phyloP scores from a whole-genome alignment of 805 yeast species.

The Starmerella sirachaensis region DNA sequence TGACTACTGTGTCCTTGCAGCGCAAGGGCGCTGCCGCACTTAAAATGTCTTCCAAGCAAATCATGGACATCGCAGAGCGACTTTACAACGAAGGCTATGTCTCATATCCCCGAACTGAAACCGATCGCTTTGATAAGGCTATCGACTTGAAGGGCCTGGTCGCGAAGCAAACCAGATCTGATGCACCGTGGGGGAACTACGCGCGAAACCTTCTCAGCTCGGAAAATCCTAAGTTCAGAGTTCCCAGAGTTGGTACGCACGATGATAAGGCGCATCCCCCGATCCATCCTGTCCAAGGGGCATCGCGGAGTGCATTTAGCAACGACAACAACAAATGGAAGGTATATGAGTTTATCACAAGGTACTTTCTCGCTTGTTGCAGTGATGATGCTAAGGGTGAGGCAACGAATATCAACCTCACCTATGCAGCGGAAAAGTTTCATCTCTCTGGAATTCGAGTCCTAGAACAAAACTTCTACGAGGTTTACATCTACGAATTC shows the following conservation, averaged over 20 bases:
- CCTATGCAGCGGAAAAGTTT: constrained; percentile 74
- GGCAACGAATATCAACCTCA: constrained; percentile 45
- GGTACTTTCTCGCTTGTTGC: constrained; percentile 84
- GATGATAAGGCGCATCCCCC: constrained; percentile 98
- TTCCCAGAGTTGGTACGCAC: constrained; percentile 69
- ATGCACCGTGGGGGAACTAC: constrained; percentile 55
- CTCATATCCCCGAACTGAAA: constrained; percentile 96
- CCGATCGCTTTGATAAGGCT: constrained; percentile 66
- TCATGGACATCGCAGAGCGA: constrained; percentile 67
- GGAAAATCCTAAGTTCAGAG: constrained; percentile 35
- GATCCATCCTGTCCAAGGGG: constrained; percentile 63
- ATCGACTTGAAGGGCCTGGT: constrained; percentile 61
- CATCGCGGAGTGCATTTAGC: constrained; percentile 20
- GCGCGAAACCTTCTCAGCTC: constrained; percentile 36
- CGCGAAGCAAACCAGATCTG: constrained; percentile 37
- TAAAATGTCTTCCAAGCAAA: constrained; percentile 65
- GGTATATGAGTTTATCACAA: constrained; percentile 75
- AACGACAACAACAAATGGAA: constrained; percentile 39
- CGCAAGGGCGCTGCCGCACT: constrained; percentile 68
- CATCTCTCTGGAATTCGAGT: constrained; percentile 65
- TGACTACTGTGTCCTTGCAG: constrained; percentile 89
- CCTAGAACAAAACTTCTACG: constrained; percentile 60
- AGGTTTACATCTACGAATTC: constrained; percentile 61
- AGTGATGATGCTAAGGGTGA: constrained; percentile 81
- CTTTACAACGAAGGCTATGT: constrained; percentile 76